Conservation (phyloP, 495 filamentous ascomycete genomes). For the Podospora pseudoanserina region DNA sequence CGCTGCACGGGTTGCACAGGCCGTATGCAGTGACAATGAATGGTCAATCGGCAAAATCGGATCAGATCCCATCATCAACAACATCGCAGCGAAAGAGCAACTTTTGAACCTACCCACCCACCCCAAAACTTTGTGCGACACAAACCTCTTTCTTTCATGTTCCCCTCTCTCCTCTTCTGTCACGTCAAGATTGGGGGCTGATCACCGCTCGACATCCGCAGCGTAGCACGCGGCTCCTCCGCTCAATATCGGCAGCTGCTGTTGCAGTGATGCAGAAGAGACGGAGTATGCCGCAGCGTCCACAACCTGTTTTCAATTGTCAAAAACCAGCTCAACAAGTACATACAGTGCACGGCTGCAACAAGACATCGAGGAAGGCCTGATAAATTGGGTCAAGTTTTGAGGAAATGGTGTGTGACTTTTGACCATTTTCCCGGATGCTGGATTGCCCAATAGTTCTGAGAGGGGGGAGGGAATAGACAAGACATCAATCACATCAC, state of each 20-base stretch:
- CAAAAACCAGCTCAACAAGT: not conserved
- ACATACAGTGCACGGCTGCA: not conserved
- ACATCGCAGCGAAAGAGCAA: not conserved
- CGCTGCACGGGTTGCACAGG: not conserved
- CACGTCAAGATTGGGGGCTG: not conserved
- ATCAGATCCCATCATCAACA: constrained; percentile 13
- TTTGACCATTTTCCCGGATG: too few species aligned
- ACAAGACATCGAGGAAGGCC: not conserved
- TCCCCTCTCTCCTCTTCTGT: not conserved
- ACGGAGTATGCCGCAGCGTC: not conserved
- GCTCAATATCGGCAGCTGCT: not conserved
- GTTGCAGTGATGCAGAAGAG: not conserved
- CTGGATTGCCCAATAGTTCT: too few species aligned
- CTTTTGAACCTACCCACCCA: not conserved
- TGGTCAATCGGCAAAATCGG: constrained; percentile 14
- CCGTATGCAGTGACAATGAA: not conserved
- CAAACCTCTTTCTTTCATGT: not conserved
- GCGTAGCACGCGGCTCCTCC: not conserved
- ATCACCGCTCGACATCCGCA: not conserved
- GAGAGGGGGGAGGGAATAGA: too few species aligned
- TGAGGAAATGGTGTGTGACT: too few species aligned
- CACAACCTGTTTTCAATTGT: not conserved
- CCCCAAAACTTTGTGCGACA: not conserved
- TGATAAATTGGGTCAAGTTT: too few species aligned
- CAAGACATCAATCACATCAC: too few species aligned